phyloP scores from a whole-genome alignment of 352 stramenopile genomes.

The Phytopythium vexans region DNA sequence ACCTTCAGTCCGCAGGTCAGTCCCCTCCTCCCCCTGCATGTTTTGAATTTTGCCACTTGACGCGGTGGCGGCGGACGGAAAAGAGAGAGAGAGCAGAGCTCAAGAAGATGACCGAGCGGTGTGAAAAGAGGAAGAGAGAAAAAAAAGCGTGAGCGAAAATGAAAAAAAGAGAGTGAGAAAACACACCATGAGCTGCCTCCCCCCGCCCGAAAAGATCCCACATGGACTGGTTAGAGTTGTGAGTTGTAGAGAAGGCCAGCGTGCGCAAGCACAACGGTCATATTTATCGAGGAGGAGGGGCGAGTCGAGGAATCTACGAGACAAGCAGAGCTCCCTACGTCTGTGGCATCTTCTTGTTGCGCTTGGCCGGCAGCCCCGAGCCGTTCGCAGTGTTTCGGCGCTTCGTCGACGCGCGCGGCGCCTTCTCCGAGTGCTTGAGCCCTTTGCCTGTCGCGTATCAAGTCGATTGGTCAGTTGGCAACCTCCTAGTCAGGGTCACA shows the following conservation, averaged over 20 bases:
- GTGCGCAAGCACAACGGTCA: no score
- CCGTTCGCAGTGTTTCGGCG: constrained; percentile 32
- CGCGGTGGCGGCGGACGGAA: no score
- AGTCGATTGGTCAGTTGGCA: background rate
- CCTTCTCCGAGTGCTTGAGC: constrained; percentile 55
- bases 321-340: constrained; percentile 9
- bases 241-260: no score
- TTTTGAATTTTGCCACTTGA: no score
- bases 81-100: constrained; percentile 15
- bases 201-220: constrained; percentile 15
- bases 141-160: constrained; percentile 20
- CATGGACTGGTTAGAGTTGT: no score
- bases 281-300: no score
- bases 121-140: constrained; percentile 32
- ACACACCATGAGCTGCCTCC: constrained; percentile 19
- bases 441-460: constrained; percentile 31
- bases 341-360: constrained; percentile 54
- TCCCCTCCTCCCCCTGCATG: background rate
- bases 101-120: constrained; percentile 6
- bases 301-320: no score
- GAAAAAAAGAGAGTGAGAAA: constrained; percentile 27
- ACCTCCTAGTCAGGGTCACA: no score
- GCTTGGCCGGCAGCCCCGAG: constrained; percentile 39
- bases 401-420: constrained; percentile 36
- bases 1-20: background rate